These are phyloP conservation scores for Yamadazyma jaroonii DNA, from an alignment of 1,139 yeast genomes.

Conservation along the genomic window DNA sequence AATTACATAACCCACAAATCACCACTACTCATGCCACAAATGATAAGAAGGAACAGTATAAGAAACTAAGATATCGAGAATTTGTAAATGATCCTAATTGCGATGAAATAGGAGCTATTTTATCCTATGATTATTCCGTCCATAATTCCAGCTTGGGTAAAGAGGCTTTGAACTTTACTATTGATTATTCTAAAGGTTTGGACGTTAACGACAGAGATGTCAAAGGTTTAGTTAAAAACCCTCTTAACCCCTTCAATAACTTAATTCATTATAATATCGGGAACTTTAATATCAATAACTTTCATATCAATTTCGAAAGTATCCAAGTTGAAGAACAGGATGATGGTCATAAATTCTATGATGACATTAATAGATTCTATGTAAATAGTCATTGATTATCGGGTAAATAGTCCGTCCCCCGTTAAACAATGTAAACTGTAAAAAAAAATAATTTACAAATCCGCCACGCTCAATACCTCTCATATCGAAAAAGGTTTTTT, in stretches of 20 bases:
- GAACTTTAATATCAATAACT: slow-evolving; percentile 10
- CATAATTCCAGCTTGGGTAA: background rate
- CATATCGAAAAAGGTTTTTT: no score
- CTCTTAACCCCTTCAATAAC: slow-evolving; percentile 7
- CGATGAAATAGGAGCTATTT: background rate
- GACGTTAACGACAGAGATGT: slow-evolving; percentile 11
- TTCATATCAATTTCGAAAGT: slow-evolving; percentile 7
- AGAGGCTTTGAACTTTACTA: background rate
- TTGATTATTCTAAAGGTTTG: slow-evolving; percentile 9
- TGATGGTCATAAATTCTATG: slow-evolving; percentile 16
- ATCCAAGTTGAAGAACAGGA: slow-evolving; percentile 5
- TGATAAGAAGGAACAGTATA: no score
- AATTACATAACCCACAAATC: no score
- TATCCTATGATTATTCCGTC: background rate
- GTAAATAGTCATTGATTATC: no score
- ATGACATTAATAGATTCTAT: slow-evolving; percentile 21
- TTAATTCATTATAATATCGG: slow-evolving; percentile 9
- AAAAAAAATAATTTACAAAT: no score
- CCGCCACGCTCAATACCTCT: no score
- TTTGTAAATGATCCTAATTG: background rate
- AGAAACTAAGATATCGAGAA: no score
- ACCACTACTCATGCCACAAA: no score
- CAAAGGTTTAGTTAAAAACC: slow-evolving; percentile 8
- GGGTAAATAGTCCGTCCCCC: no score
- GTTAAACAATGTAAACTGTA: no score